phyloP scores from a whole-genome alignment of 2,329 filamentous ascomycete species.

The Cercospora nicotianae region DNA sequence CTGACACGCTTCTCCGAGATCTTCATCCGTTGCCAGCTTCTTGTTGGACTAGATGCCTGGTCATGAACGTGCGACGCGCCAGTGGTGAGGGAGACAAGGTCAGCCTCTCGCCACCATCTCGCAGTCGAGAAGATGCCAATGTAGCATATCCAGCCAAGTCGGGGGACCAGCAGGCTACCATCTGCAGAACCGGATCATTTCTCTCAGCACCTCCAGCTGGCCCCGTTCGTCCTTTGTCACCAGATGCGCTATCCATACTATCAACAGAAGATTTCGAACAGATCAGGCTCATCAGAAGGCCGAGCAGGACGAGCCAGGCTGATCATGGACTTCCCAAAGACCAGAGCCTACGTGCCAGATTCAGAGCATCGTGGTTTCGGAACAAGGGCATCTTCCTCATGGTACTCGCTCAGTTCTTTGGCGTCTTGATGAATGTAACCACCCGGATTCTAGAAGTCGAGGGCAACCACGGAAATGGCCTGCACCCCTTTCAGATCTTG shows the following conservation, averaged over 20 bases:
- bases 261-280: conserved; percentile 39
- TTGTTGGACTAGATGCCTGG: background rate
- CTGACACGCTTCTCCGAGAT: background rate
- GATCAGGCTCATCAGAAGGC: conserved; percentile 22
- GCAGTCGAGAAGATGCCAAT: background rate
- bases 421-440: conserved; percentile 79
- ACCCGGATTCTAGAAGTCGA: conserved; percentile 71
- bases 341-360: conserved; percentile 25
- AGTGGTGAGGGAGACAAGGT: conserved; percentile 9
- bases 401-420: conserved; percentile 75
- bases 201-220: conserved; percentile 32
- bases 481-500: conserved; percentile 83
- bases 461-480: conserved; percentile 64
- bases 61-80: background rate
- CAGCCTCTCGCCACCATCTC: background rate
- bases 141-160: background rate
- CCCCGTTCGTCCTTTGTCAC: conserved; percentile 43
- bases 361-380: conserved; percentile 55
- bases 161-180: background rate
- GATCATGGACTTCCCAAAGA: background rate
- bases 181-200: conserved; percentile 24
- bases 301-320: conserved; percentile 7
- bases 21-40: background rate
- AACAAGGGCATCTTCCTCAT: conserved; percentile 76
- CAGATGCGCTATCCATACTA: conserved; percentile 46